phyloP scores from a whole-genome alignment of 78 protist species.

The Capsaspora owczarzaki region DNA sequence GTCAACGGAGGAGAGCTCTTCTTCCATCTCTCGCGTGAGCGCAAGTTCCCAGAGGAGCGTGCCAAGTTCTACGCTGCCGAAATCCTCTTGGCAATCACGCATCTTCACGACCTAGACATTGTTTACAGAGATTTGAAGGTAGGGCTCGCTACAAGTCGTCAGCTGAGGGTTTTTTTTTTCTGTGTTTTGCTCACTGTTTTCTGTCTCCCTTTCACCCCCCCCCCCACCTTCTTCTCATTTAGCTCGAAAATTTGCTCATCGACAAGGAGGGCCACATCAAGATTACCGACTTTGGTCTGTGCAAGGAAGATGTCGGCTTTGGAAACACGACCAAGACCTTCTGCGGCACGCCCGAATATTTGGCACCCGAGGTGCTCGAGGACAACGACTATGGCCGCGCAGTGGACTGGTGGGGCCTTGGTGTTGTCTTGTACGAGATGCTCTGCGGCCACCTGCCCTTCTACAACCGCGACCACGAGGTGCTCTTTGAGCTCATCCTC shows the following conservation, averaged over 20 bases:
- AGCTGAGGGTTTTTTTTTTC: background rate
- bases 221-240: background rate
- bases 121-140: slow-evolving; percentile 84
- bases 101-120: slow-evolving; percentile 70
- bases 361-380: slow-evolving; percentile 48
- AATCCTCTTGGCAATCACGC: slow-evolving; percentile 67
- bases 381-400: slow-evolving; percentile 34
- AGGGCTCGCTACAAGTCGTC: no score
- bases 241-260: slow-evolving; percentile 86
- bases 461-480: slow-evolving; percentile 34
- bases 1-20: slow-evolving; percentile 80
- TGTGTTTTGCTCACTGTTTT: no score
- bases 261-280: slow-evolving; percentile 79
- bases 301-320: slow-evolving; percentile 42
- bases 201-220: background rate
- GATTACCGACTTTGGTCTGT: slow-evolving; percentile 81
- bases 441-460: slow-evolving; percentile 68
- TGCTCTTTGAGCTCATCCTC: slow-evolving; percentile 55
- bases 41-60: slow-evolving; percentile 50
- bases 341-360: slow-evolving; percentile 88
- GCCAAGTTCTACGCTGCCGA: slow-evolving; percentile 79
- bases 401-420: slow-evolving; percentile 71
- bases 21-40: slow-evolving; percentile 55
- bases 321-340: slow-evolving; percentile 59
- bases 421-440: slow-evolving; percentile 74